Evolutionary conservation across 495 filamentous ascomycete species (phyloP).

Genomic region (Clavariopsis aquatica): DNA sequence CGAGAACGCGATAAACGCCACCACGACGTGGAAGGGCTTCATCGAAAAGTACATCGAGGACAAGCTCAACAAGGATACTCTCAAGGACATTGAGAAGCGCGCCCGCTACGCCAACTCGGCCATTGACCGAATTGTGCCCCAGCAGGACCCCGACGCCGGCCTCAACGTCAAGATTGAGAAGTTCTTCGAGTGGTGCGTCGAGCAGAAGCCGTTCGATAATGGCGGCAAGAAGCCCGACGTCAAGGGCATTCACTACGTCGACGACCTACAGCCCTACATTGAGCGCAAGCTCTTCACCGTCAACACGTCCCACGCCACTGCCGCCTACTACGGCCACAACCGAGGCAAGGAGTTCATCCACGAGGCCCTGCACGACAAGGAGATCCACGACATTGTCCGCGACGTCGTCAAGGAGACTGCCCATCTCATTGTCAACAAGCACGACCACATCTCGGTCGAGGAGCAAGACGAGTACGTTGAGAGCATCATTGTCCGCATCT

Average conservation of each 20-base stretch:
- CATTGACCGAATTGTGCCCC: slow-evolving; percentile 95
- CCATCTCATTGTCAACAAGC: slow-evolving; percentile 79
- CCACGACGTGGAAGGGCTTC: slow-evolving; percentile 75
- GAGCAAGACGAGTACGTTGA: slow-evolving; percentile 90
- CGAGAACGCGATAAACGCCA: slow-evolving; percentile 94
- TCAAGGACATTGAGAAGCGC: slow-evolving; percentile 45
- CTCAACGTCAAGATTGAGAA: slow-evolving; percentile 94
- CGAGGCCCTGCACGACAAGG: slow-evolving; percentile 69
- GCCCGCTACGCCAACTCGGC: slow-evolving; percentile 88
- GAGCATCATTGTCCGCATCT: slow-evolving; percentile 88
- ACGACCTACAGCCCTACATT: slow-evolving; percentile 89
- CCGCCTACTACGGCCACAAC: slow-evolving; percentile 90
- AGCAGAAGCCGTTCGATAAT: slow-evolving; percentile 71
- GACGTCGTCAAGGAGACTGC: slow-evolving; percentile 79
- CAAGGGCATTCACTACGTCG: slow-evolving; percentile 87
- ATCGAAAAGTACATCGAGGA: slow-evolving; percentile 82
- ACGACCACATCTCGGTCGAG: slow-evolving; percentile 64
- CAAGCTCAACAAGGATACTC: slow-evolving; percentile 45
- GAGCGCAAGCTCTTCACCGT: slow-evolving; percentile 99
- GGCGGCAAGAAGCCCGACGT: slow-evolving; percentile 67
- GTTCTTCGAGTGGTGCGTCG: slow-evolving; percentile 98
- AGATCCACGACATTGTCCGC: slow-evolving; percentile 73
- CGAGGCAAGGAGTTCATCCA: slow-evolving; percentile 81
- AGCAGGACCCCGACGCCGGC: slow-evolving; percentile 73
- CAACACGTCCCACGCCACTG: slow-evolving; percentile 97